Base-by-base conservation (phyloP, 2,329 filamentous ascomycete genomes). In the Ophiostoma populinum region DNA sequence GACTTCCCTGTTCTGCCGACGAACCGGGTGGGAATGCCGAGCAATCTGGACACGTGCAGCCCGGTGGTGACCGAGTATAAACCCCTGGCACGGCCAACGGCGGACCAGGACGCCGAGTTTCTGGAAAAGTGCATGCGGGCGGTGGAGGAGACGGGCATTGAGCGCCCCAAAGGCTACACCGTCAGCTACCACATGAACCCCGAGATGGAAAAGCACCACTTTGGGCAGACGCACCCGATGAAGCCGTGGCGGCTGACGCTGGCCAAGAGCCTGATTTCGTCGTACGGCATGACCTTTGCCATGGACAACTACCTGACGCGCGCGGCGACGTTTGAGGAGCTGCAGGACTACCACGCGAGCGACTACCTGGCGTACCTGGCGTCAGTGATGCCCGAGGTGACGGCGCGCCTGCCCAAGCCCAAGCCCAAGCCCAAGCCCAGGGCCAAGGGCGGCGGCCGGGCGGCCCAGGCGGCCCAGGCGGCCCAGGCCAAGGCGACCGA, bases 101-200 rank as follows among this genome's bases (percentile, higher is more conserved):
- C 70, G 44, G 52, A 62, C 41, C 68, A 72, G 35, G 67, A 73
- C 47, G 64, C 61, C 41, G 60, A 59, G 40, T 73, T 63, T 50
- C 65, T 63, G 44, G 61, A 59, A 49, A 70, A 70, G 51, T 67
- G 67, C 53, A 68, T 67, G 50, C 63, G 62, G 36, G 55, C 62
- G 16, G 68, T 67, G 17, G 58, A 66, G 40, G 61, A 68, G 34
- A 67, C 81, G 55, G 77, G 75, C 45, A 81, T 94, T 49, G 71
- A 74, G 35, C 70, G 75, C 24, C 86, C 87, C 2, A 76, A 79
- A 50, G 86, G 85, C 46, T 86, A 92, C 58, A 85, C 70, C 21
- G 87, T 98, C 31, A 94, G 87, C 8, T 95, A 86, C 57, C 90
- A 98, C 55, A 83, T 85, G 58, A 94, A 94, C 49, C 81, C 86